Percentiles rank a stretch among this genome's conserved stretches.
Evolutionary conservation across 805 yeast genomes (phyloP).

Genomic region (Schwanniomyces polymorphus): DNA sequence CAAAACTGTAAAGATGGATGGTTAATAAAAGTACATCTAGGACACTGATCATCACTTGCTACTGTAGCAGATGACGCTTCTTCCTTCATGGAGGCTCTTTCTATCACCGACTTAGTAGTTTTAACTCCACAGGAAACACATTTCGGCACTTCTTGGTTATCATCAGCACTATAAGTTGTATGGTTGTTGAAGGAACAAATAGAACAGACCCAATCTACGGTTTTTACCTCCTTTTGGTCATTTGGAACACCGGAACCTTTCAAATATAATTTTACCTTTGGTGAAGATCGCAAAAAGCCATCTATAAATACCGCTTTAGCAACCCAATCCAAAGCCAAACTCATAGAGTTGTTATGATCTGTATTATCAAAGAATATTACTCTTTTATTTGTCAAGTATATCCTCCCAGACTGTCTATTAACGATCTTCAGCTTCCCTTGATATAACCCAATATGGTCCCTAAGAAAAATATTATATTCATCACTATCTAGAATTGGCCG

Average conservation of each 20-base stretch:
- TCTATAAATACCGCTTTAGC: slow-evolving; percentile 36
- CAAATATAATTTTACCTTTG: slow-evolving; percentile 57
- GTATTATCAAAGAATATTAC: slow-evolving; percentile 69
- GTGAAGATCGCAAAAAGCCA: slow-evolving; percentile 74
- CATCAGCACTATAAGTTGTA: slow-evolving; percentile 15
- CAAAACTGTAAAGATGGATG: slow-evolving; percentile 77
- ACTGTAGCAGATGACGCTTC: background rate
- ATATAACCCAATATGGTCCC: slow-evolving; percentile 64
- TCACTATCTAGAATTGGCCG: slow-evolving; percentile 35
- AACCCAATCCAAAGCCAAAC: slow-evolving; percentile 45
- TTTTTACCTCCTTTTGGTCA: background rate
- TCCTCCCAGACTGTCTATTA: slow-evolving; percentile 69
- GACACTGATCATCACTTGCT: slow-evolving; percentile 37
- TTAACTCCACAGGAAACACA: slow-evolving; percentile 43
- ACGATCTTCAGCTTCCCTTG: slow-evolving; percentile 69
- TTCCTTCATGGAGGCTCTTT: slow-evolving; percentile 5
- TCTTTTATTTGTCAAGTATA: slow-evolving; percentile 73
- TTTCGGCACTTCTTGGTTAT: slow-evolving; percentile 21
- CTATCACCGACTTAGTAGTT: slow-evolving; percentile 9
- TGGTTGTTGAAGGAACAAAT: slow-evolving; percentile 77
- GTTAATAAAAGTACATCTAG: slow-evolving; percentile 75
- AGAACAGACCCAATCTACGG: slow-evolving; percentile 77
- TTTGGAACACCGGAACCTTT: slow-evolving; percentile 2
- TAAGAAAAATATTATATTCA: slow-evolving; percentile 33
- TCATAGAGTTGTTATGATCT: slow-evolving; percentile 40